A percentile compares a stretch with the other conserved stretches of the same genome.
Conservation (phyloP, 331 rosid species). For the Cydonia oblonga region DNA sequence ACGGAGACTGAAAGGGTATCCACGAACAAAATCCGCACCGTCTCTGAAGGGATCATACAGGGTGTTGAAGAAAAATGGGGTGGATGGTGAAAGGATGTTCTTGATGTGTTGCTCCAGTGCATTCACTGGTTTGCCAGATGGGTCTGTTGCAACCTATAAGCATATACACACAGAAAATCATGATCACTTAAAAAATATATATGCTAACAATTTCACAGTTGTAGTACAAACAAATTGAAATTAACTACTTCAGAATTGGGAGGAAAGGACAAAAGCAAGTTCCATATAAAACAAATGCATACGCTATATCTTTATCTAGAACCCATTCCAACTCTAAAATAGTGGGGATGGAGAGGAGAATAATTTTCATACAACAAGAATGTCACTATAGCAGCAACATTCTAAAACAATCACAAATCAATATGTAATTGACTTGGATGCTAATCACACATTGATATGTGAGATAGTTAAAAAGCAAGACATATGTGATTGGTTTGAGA, state of each 20-base stretch:
- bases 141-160: conserved; percentile 41
- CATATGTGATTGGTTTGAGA: neutral
- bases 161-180: neutral
- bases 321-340: neutral
- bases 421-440: too few species aligned
- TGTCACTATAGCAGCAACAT: accelerated
- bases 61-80: conserved; percentile 50
- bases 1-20: conserved; percentile 51
- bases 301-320: neutral
- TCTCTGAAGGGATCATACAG: conserved; percentile 45
- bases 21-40: conserved; percentile 52
- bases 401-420: too few species aligned
- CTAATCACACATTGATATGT: neutral
- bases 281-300: neutral
- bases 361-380: neutral
- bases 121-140: conserved; percentile 33
- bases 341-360: neutral
- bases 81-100: conserved; percentile 47
- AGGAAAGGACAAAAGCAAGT: neutral
- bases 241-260: neutral
- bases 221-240: neutral
- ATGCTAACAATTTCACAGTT: neutral
- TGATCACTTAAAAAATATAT: neutral
- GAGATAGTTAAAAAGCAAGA: neutral
- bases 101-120: conserved; percentile 53